phyloP scores from a whole-genome alignment of 768 basidiomycete genomes.

The Plicaturopsis crispa region DNA sequence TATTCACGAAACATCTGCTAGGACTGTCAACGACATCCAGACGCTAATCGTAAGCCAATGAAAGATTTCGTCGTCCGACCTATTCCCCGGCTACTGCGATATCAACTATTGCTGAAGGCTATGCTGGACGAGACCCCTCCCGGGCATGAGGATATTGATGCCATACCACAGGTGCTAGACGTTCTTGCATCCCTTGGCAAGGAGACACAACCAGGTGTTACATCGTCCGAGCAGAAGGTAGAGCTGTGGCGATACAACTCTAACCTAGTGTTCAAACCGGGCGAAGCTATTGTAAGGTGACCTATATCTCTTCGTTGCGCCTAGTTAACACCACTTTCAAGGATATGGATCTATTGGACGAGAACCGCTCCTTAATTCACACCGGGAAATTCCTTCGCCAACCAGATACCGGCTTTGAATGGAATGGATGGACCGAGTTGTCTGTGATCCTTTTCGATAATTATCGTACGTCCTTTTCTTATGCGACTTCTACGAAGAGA shows the following conservation, averaged over 20 bases:
- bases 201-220: constrained; percentile 82
- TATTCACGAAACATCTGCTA: constrained; percentile 8
- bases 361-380: constrained; percentile 77
- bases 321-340: constrained; percentile 13
- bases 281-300: constrained; percentile 55
- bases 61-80: constrained; percentile 91
- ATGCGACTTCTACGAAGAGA: neutral
- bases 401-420: constrained; percentile 82
- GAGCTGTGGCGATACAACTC: constrained; percentile 83
- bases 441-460: constrained; percentile 93
- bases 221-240: constrained; percentile 81
- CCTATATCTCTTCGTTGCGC: neutral
- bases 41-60: constrained; percentile 81
- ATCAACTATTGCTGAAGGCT: constrained; percentile 75
- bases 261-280: constrained; percentile 71
- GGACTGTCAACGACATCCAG: constrained; percentile 56
- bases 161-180: constrained; percentile 82
- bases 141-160: constrained; percentile 73
- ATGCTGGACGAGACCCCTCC: constrained; percentile 71
- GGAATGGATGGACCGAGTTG: constrained; percentile 87
- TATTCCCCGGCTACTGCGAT: constrained; percentile 83
- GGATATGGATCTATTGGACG: constrained; percentile 88
- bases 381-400: constrained; percentile 79
- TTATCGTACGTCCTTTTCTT: constrained; percentile 55
- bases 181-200: constrained; percentile 82